A percentile compares a stretch with the other conserved stretches of the same genome.
phyloP scores from a whole-genome alignment of 2,329 filamentous ascomycete genomes.

The Ascosphaera pollenicola region DNA sequence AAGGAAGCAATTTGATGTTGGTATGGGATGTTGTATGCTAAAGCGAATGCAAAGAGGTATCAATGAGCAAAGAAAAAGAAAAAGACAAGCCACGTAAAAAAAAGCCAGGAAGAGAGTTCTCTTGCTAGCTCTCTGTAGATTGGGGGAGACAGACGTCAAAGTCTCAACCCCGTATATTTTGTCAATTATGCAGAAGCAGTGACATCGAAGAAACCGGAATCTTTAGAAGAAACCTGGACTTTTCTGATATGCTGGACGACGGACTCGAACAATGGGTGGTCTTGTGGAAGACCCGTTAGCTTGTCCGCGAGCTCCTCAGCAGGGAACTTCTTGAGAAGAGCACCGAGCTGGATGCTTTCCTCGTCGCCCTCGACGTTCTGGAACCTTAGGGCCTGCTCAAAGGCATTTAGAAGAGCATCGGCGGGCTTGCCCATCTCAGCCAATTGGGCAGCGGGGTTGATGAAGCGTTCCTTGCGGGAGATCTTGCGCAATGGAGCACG shows the following conservation, averaged over 20 bases:
- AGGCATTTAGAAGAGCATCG: constrained; percentile 52
- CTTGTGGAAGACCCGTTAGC: constrained; percentile 58
- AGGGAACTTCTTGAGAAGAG: constrained; percentile 55
- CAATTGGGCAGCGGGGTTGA: constrained; percentile 74
- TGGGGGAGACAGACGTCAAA: no score
- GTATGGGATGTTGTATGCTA: no score
- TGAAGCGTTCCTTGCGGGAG: constrained; percentile 83
- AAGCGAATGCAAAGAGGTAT: no score
- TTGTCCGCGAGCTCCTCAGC: constrained; percentile 56
- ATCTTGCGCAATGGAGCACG: constrained; percentile 89
- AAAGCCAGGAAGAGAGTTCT: no score
- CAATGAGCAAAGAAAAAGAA: no score
- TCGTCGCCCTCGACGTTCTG: constrained; percentile 84
- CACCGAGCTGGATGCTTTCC: constrained; percentile 66
- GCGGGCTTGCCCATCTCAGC: constrained; percentile 58
- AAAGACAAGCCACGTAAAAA: no score
- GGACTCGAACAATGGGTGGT: constrained; percentile 54
- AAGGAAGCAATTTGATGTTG: no score
- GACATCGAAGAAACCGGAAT: no score
- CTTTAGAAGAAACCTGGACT: constrained; percentile 33
- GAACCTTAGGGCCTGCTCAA: constrained; percentile 88
- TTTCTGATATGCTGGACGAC: constrained; percentile 60
- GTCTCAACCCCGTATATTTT: no score
- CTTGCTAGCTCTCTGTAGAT: no score
- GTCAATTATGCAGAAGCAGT: no score